Base-by-base conservation (phyloP, 148 eudicot species). In the Camellia japonica region DNA sequence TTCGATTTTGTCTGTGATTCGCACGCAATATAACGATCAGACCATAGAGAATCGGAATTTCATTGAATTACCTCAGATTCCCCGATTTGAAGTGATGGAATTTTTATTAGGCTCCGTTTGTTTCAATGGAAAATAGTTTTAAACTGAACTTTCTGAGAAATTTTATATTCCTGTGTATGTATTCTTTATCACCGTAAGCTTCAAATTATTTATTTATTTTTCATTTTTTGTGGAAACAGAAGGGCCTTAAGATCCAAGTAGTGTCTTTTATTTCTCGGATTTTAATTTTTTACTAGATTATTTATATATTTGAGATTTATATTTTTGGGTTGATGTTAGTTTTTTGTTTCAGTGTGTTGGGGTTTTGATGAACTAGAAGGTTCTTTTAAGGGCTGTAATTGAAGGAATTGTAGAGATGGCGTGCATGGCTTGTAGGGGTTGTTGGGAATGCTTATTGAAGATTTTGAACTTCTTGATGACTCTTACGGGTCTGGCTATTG, bases 361-460 rank as follows among this genome's bases (percentile, higher is more conserved):
- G 67, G 74, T n/a, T 2, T 74, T 80, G 79, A 20, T 55, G 83
- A 74, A 67, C 43, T 80, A 78, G 79, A 80, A 69, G 79, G 42
- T 47, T 7, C 13, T 74, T 8, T 68, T 4, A 19, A 84, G 47
- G 23, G 73, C 19, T 42, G 66, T 60, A 42, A 66, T 16, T 74
- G 71, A 79, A 70, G 49, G 3, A 49, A 68, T 83, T 78, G 74
- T 79, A 74, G 61, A 84, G 81, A 96, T 96, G 99, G 97, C 93
- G 73, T 96, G 98, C 72, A 96, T 96, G 99, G 97, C 93, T 71
- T 96, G 98, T 71, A 91, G 85, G 64, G 98, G 99, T 67, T 96
- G 83, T 83, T 86, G 88, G 88, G 97, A 94, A 80, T 96, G 98
- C 80, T 10, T 96, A 56, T 74, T 96, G 87, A 96, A 92, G 91